Base-by-base conservation (phyloP, 306 rosid species). In the Glycyrrhiza uralensis region DNA sequence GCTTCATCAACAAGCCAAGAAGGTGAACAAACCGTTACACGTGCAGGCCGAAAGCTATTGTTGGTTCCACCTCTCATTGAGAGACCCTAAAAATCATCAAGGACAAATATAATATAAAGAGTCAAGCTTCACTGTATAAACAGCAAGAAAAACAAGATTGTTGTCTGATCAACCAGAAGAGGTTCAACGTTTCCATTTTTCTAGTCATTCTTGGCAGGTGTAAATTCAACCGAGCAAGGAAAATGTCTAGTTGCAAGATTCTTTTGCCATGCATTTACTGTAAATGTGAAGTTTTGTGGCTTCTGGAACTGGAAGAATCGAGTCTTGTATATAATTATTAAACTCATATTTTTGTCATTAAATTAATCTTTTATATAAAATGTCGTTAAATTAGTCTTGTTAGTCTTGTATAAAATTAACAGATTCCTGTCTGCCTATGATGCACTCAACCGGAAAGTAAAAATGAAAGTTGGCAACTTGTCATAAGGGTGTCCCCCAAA, bases 21-120 rank as follows among this genome's bases (percentile, higher is more conserved):
- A 73, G 82, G 79, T 24, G 80, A 82, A 71, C 86, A 67, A 28
- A 76, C 44, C 33, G 39, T 74, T 20, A 85, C 36, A 46, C 77
- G 66, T n/a, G 78, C 85, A 13, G 90, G 92, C 66, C 75, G 66
- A 64, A 81, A 83, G 83, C 74, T 79, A 7, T 38, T 86, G 87
- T 38, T 81, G 52, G 60, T 82, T 78, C 94, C 94, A 46, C 84
- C 90, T 46, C 80, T 72, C 14, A 54, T 39, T 41, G 59, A 59
- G 38, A 79, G 78, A 66, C 62, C 66, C 65, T 32, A 26, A 24
- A 26, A 42, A 54, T 60, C 65, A 46, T 69, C 64, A 14, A 51
- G 74, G 77, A 66, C 70, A 22, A n/a, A n/a, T n/a, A 42, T 13
- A 42, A 52, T 64, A 18, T 58, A 66, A 36, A 60, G 54, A 59